phyloP scores from a whole-genome alignment of 805 yeast genomes.

The Wickerhamiella slavikovae region DNA sequence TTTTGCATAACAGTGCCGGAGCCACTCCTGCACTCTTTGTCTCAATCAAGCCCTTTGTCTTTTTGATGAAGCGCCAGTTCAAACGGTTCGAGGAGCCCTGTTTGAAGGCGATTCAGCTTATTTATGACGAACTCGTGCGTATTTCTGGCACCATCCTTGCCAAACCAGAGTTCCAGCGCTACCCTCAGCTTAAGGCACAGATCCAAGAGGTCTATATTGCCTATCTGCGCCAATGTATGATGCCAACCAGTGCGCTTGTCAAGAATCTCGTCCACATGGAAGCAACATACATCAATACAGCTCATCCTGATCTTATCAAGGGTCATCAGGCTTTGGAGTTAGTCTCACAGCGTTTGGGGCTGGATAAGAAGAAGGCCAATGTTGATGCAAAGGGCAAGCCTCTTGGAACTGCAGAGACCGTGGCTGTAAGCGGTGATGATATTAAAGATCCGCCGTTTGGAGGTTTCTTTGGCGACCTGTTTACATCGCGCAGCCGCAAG shows the following conservation, averaged over 20 bases:
- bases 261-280: constrained; percentile 67
- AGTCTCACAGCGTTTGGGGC: constrained; percentile 68
- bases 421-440: constrained; percentile 11
- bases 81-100: constrained; percentile 89
- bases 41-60: constrained; percentile 94
- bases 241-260: constrained; percentile 76
- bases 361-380: constrained; percentile 48
- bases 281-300: constrained; percentile 89
- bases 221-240: constrained; percentile 54
- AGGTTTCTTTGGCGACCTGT: constrained; percentile 91
- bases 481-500: constrained; percentile 80
- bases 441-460: constrained; percentile 30
- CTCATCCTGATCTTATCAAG: constrained; percentile 87
- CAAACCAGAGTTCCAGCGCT: constrained; percentile 67
- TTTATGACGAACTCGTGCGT: constrained; percentile 86
- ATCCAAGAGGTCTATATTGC: constrained; percentile 61
- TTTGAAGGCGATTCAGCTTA: constrained; percentile 66
- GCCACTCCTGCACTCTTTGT: constrained; percentile 91
- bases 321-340: constrained; percentile 90
- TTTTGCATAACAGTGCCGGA: constrained; percentile 91
- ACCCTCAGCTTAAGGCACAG: constrained; percentile 79
- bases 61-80: constrained; percentile 82
- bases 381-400: constrained; percentile 92
- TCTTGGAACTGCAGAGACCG: constrained; percentile 19
- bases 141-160: constrained; percentile 67